Evolutionary conservation across 164 flowering plant species (phyloP).

Genomic region (Protea cynaroides): DNA sequence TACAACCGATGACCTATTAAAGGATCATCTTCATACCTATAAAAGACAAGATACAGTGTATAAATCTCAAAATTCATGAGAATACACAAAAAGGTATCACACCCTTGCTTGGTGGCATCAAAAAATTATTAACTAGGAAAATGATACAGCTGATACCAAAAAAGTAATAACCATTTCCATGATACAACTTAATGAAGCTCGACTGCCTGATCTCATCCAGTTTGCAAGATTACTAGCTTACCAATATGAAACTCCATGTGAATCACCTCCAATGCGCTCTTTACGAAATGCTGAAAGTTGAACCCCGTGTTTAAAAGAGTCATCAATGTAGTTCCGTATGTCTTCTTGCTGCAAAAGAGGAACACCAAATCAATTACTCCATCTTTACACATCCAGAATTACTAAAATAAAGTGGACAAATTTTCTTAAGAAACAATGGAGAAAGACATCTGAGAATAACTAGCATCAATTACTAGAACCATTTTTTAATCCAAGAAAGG

Average conservation of each 20-base stretch:
- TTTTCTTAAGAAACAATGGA: no score
- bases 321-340: conserved; percentile 79
- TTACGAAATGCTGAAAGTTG: conserved; percentile 83
- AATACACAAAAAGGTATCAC: neutral
- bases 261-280: conserved; percentile 96
- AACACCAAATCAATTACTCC: neutral
- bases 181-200: no score
- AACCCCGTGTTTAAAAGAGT: conserved; percentile 69
- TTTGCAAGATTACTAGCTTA: conserved; percentile 19
- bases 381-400: neutral
- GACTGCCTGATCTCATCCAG: neutral
- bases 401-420: no score
- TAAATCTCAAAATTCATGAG: neutral
- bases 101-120: neutral
- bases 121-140: no score
- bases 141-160: no score
- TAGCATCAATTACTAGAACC: no score
- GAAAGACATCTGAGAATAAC: no score
- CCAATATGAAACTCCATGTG: conserved; percentile 90
- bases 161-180: no score
- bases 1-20: conserved; percentile 83
- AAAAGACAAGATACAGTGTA: neutral
- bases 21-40: conserved; percentile 97
- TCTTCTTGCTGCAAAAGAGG: conserved; percentile 92
- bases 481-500: no score